These are phyloP conservation scores for Botryotinia globosa DNA, from an alignment of 2,329 filamentous ascomycete species.

Conservation along the genomic window DNA sequence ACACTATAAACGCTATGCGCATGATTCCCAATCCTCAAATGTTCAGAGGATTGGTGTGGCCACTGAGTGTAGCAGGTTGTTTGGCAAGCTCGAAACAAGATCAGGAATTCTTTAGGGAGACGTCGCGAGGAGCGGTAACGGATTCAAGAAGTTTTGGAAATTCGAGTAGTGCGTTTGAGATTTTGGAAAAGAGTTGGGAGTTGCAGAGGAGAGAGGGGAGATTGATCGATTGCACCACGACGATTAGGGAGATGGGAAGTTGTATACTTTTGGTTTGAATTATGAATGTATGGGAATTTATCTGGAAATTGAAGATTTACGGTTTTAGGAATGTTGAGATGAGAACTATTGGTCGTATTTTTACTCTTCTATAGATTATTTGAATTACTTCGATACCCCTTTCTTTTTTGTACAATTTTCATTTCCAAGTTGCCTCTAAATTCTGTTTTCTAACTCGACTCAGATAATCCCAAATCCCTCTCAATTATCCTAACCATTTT, in stretches of 20 bases:
- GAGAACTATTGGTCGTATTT: not conserved
- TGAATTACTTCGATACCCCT: not conserved
- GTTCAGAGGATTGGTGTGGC: conserved; percentile 26
- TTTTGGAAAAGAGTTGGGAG: conserved; percentile 27
- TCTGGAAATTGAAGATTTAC: too few relatives aligned
- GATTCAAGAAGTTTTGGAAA: conserved; percentile 25
- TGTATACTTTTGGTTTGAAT: conserved; percentile 22
- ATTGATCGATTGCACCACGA: conserved; percentile 21
- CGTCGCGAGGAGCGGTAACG: not conserved
- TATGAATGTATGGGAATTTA: not conserved
- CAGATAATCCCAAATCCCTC: conserved; percentile 26
- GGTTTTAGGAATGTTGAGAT: too few relatives aligned
- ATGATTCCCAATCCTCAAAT: conserved; percentile 23
- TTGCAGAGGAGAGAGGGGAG: conserved; percentile 16
- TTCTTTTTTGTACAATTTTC: not conserved
- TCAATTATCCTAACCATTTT: conserved; percentile 30
- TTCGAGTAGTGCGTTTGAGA: conserved; percentile 20
- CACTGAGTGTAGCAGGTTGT: conserved; percentile 28
- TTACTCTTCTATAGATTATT: not conserved
- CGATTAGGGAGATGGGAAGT: conserved; percentile 18
- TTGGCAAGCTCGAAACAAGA: conserved; percentile 23
- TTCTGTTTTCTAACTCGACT: not conserved
- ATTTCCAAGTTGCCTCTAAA: not conserved
- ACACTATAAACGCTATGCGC: conserved; percentile 22
- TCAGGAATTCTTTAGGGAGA: conserved; percentile 26